Evolutionary conservation across 345 rosid species (phyloP).

Genomic region (Moringa oleifera): DNA sequence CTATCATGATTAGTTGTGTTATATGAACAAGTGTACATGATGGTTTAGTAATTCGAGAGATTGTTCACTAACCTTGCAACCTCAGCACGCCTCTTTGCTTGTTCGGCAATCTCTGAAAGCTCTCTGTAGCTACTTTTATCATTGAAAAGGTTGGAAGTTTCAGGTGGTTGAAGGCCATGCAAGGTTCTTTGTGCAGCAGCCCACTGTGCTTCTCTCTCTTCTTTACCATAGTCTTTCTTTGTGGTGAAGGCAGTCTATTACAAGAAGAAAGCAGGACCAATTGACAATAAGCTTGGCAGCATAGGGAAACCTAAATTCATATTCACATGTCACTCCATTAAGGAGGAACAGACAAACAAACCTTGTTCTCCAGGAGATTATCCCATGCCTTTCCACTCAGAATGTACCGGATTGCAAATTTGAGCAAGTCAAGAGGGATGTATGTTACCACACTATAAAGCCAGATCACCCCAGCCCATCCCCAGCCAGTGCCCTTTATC

Average conservation of each 20-base stretch:
- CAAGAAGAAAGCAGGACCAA: background rate
- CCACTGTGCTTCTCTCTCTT: conserved; percentile 94
- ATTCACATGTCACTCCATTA: too few relatives aligned
- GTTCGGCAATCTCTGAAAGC: conserved; percentile 80
- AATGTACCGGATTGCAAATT: conserved; percentile 72
- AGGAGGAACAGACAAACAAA: too few relatives aligned
- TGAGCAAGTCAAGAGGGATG: conserved; percentile 69
- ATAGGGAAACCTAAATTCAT: too few relatives aligned
- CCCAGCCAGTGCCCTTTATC: conserved; percentile 78
- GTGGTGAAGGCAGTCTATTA: conserved; percentile 81
- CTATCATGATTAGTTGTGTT: too few relatives aligned
- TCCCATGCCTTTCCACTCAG: conserved; percentile 81
- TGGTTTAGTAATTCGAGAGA: too few relatives aligned
- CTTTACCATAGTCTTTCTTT: conserved; percentile 81
- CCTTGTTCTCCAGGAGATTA: conserved; percentile 75
- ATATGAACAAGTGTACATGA: too few relatives aligned
- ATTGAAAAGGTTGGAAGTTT: conserved; percentile 29
- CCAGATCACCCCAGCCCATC: conserved; percentile 96
- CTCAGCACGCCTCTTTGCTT: conserved; percentile 84
- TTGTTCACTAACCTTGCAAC: conserved; percentile 55
- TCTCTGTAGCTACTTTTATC: conserved; percentile 68
- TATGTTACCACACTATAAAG: conserved; percentile 68
- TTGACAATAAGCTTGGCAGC: too few relatives aligned
- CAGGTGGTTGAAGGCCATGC: conserved; percentile 76
- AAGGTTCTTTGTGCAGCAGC: conserved; percentile 76